Evolutionary conservation across 2,329 filamentous ascomycete genomes (phyloP), one percentile per base, ranked within the genome.

Genomic region (Apiospora kogelbergensis): DNA sequence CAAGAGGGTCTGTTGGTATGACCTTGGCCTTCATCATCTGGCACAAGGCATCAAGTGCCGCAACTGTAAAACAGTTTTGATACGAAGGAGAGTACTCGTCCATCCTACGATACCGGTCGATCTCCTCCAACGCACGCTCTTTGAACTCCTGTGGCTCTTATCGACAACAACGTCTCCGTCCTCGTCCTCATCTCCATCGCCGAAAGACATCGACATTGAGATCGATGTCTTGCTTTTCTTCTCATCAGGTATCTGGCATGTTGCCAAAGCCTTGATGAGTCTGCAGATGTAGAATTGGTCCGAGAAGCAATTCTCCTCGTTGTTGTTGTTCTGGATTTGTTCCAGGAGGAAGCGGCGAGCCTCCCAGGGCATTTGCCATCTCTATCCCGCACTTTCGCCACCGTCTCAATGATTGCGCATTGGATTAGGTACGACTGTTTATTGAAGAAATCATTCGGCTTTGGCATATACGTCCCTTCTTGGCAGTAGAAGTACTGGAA

Each of bases 321-420:
- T 99, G 80, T 99, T 95, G 77, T 99, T 99, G 82, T 94, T 95
- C 65, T 93, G 91, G 42, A 99, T 84, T 77, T 97, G 93, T 74
- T 98, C 94, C 26, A 97, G 88, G 64, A 99, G 88, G 78, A 98
- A 97, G 46, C 89, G 88, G 69, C 95, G 93, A 6, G 94, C 94
- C 67, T 90, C 85, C 76, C 85, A 0, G 95, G 95, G 67, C 94
- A 95, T 74, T 89, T 91, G 45, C 94, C 93, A 68, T 90, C 87
- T 46, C 84, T 84, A 75, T 95, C 91, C 66, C 94, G 90, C 64
- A 98, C 89, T 71, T 89, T 87, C 2, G 94, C 89, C 72, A 99
- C 91, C 7, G 95, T 92, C 72, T 89, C 88, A 0, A 94, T 90
- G 67, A 99, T 96, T 15, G 93, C 90, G 72, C 91, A 90, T 74